Base-by-base conservation (phyloP, 495 filamentous ascomycete species). In the Xylaria sp. region DNA sequence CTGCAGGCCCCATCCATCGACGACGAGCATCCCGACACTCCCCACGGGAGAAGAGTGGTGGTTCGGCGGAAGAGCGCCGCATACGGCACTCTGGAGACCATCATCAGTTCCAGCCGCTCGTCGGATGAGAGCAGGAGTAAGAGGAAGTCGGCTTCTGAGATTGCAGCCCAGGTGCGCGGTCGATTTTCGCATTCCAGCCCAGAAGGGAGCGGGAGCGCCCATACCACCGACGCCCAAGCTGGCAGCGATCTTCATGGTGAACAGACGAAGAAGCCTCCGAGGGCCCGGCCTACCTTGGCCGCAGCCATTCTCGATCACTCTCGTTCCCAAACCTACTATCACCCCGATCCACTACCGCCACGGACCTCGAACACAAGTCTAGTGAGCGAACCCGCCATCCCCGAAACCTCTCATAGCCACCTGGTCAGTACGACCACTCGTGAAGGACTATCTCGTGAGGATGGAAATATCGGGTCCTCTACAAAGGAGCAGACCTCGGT, bases 41-140 rank as follows among this genome's bases (percentile, higher is more conserved):
- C 71, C 14, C 73, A 71, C 19, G 71, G 71, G 48, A 78, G 70
- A 52, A 73, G 74, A 62, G 75, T 77, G 67, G 78, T 77, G 67
- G 74, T 75, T 31, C 74, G 82, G 67, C 74, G 82, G 58, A 83
- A 80, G 68, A 86, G 83, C 35, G 77, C 75, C 5, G 86, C 87
- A 8, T 85, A 86, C 66, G 84, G 85, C 6, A 88, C 85, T 4
- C 69, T 89, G 29, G 86, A 89, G 63, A 89, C 86, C 0, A 88
- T 88, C 73, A 88, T 88, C 80, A 86, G 83, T 53, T 85, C 83
- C 0, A 88, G 86, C 67, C 82, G 85, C 55, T 87, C 86, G 21
- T 87, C 85, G 7, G 85, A 87, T 33, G 86, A 88, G 72, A 86
- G 86, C 43, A 81, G 81, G 72, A 33, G 52, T 37, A 71, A 81